Percentiles rank a stretch among this genome's conserved stretches.
phyloP scores from a whole-genome alignment of 345 rosid genomes.

The Sonneratia alba region DNA sequence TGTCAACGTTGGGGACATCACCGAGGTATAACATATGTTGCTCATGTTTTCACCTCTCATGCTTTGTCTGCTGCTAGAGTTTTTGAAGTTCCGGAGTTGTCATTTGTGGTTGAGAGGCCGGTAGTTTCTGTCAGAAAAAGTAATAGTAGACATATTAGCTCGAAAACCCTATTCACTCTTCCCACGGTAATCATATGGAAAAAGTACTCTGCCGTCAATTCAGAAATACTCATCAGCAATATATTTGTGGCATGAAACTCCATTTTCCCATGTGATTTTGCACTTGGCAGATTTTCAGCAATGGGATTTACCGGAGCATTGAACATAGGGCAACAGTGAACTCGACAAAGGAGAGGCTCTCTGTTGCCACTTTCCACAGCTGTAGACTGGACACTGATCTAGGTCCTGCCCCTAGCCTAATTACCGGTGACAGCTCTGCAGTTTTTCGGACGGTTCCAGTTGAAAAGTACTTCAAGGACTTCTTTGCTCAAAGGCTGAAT shows the following conservation, averaged over 20 bases:
- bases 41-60: background rate
- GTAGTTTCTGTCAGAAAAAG: background rate
- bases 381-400: constrained; percentile 5
- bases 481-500: constrained; percentile 3
- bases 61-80: background rate
- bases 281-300: constrained; percentile 9
- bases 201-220: no score
- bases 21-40: constrained; percentile 6
- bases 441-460: constrained; percentile 6
- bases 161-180: no score
- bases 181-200: no score
- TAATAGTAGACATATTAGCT: no score
- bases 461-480: constrained; percentile 12
- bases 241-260: background rate
- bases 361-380: constrained; percentile 13
- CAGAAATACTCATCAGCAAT: no score
- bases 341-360: constrained; percentile 14
- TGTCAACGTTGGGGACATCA: constrained; percentile 14
- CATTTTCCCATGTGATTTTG: background rate
- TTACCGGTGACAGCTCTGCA: background rate
- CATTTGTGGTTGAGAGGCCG: no score
- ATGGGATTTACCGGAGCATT: constrained; percentile 13
- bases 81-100: no score
- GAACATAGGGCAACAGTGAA: constrained; percentile 15
- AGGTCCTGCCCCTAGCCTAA: constrained; percentile 12